Base-by-base conservation (phyloP, 768 basidiomycete species). In the Hypsizygus marmoreus region DNA sequence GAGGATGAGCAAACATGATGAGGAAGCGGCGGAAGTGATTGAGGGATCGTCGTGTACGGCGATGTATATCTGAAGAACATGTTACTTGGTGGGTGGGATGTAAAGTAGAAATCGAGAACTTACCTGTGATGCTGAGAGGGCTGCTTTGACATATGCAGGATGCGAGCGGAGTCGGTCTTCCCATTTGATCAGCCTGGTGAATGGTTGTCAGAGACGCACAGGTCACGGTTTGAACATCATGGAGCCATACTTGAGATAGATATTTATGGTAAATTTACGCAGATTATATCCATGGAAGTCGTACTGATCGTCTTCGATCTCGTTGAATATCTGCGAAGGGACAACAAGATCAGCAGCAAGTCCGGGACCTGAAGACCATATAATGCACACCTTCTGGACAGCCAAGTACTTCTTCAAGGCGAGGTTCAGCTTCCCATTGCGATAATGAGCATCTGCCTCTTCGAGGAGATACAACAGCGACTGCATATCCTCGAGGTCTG, bases 201-300 rank as follows among this genome's bases (percentile, higher is more conserved):
- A 39, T 42, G 45, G 33, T 40, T 34, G 37, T 19, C 12, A 26
- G 32, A 39, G 31, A 43, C 44, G 16, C 26, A 4, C 12, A 20
- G 10, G 25, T 10, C 22, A 28, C 14, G 17, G 6, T 16, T 25
- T 24, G 9, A 19, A 20, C 26, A 29, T 12, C 22, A 7, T 14
- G 10, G 36, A 32, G 24, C 71, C 88, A 49, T 55, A 97, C 95
- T 83, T 81, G 42, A 89, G 50, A 62, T 98, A 98, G 10, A 91
- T 81, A 42, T 84, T 86, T 25, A 98, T 68, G 6, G 89, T 95
- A 57, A 85, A 89, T 56, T 90, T 93, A 42, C 97, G 84, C 54
- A 97, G 54, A 54, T 91, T 91, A 65, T 97, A 99, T 6, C 88
- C 83, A 63, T 99, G 97, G 76, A 99, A 99, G 65, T 99, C 97